Base-by-base conservation (phyloP, 2,329 filamentous ascomycete species). In the Fusarium subglutinans region DNA sequence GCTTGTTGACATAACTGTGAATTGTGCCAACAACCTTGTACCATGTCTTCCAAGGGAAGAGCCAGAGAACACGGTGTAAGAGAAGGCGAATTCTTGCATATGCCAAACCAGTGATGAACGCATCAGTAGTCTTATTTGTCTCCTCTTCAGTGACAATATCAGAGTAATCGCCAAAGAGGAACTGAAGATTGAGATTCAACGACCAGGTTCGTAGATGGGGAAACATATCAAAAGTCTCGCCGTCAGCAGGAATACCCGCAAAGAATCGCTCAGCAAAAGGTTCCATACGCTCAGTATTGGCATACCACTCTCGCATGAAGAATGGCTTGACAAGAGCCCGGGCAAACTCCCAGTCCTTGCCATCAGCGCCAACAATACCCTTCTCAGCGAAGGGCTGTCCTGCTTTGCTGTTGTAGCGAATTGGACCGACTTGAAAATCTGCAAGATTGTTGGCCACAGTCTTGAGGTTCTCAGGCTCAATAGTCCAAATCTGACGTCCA, bases 1-100 rank as follows among this genome's bases (percentile, higher is more conserved):
- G 61, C 28, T 60, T 57, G 17, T 64, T 64, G n/a, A 64, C 61
- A 37, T 60, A 64, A 11, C 47, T 57, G 30, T 64, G 61, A 8
- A 64, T 57, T 26, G 57, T 64, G 15, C 48, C 33, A 6, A 64
- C 61, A 14, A 57, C 53, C 17, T 64, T 40, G 24, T 60, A 57
- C 61, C 61, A 64, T 24, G 54, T 60, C 28, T 64, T 64, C 61
- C 61, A 64, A 6, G 47, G 57, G 15, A 60, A 64, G n/a, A 57
- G 43, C 61, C 61, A 64, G 2, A 64, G 61, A 35, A 64, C 57
- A 0, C 61, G 61, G 20, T 64, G 57, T 3, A 64, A 33, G 6
- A 60, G 61, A 10, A 64, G 37, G 2, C 61, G 61, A 6, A 64
- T 38, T 43, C 61, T 30, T 24, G 54, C 54, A 43, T 56, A 56